A percentile compares a stretch with the other conserved stretches of the same genome.
Evolutionary conservation across 75 land plant genomes (phyloP).

Genomic region (Pinus albicaulis): DNA sequence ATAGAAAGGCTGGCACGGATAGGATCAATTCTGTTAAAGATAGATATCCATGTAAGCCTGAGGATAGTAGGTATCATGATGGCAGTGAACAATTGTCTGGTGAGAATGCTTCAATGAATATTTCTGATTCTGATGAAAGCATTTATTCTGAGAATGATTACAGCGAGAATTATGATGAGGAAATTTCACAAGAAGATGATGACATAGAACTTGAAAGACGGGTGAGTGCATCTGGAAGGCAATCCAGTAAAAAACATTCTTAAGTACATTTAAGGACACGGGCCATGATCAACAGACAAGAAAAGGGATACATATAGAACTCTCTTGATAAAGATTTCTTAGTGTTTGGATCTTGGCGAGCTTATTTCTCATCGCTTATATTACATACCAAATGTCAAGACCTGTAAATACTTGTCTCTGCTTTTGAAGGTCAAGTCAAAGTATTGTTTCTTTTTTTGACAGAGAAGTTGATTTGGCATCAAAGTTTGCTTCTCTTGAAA

Average conservation of each 20-base stretch:
- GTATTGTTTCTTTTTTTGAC: too few relatives aligned
- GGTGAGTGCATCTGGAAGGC: not conserved
- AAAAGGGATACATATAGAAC: not conserved
- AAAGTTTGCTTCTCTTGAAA: not conserved
- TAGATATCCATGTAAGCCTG: not conserved
- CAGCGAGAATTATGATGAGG: constrained; percentile 3
- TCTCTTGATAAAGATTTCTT: not conserved
- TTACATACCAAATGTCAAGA: not conserved
- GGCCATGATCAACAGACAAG: not conserved
- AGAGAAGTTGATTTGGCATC: not conserved
- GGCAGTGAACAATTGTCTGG: not conserved
- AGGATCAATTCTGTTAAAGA: constrained; percentile 1
- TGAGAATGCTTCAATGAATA: not conserved
- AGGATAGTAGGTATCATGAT: not conserved
- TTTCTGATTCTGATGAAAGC: not conserved
- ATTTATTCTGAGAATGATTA: not conserved
- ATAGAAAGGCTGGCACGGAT: constrained; percentile 35
- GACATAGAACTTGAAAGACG: not conserved
- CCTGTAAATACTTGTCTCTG: not conserved
- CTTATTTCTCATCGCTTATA: not conserved
- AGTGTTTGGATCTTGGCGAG: not conserved
- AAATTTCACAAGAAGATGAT: not conserved
- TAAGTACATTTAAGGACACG: not conserved
- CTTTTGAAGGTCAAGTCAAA: not conserved
- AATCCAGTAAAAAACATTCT: not conserved